Conservation (phyloP, 2,329 filamentous ascomycete genomes). For the Teratosphaeria epicoccoides region DNA sequence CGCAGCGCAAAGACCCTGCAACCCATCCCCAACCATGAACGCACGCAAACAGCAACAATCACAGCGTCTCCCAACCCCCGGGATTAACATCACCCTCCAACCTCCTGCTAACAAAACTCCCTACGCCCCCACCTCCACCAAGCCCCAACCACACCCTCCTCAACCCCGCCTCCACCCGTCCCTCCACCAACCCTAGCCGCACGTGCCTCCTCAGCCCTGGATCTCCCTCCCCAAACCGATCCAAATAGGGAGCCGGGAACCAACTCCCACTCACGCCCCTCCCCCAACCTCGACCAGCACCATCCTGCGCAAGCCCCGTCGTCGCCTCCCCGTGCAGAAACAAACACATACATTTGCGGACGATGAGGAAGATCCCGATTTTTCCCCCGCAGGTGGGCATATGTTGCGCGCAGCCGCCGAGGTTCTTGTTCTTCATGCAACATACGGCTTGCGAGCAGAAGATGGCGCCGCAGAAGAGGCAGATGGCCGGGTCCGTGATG, state of each 20-base stretch:
- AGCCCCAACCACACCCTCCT: constrained; percentile 79
- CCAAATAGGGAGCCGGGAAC: constrained; percentile 81
- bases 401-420: constrained; percentile 83
- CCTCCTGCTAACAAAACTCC: constrained; percentile 78
- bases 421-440: constrained; percentile 57
- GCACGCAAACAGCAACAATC: not conserved
- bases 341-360: constrained; percentile 86
- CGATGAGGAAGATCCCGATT: constrained; percentile 90
- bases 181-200: constrained; percentile 87
- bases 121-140: constrained; percentile 46
- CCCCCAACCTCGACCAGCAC: constrained; percentile 80
- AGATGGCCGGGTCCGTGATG: constrained; percentile 79
- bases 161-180: constrained; percentile 79
- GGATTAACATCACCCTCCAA: constrained; percentile 94
- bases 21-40: not conserved
- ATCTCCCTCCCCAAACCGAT: constrained; percentile 91
- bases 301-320: constrained; percentile 96
- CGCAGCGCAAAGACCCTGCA: too few relatives aligned
- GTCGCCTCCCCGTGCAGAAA: constrained; percentile 64
- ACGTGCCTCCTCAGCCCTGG: constrained; percentile 75
- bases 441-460: constrained; percentile 92
- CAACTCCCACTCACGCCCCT: constrained; percentile 67
- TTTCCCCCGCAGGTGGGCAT: constrained; percentile 80
- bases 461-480: constrained; percentile 91
- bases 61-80: constrained; percentile 81